These are phyloP conservation scores for Daldinia decipiens DNA, from an alignment of 495 filamentous ascomycete genomes.

Conservation along the genomic window DNA sequence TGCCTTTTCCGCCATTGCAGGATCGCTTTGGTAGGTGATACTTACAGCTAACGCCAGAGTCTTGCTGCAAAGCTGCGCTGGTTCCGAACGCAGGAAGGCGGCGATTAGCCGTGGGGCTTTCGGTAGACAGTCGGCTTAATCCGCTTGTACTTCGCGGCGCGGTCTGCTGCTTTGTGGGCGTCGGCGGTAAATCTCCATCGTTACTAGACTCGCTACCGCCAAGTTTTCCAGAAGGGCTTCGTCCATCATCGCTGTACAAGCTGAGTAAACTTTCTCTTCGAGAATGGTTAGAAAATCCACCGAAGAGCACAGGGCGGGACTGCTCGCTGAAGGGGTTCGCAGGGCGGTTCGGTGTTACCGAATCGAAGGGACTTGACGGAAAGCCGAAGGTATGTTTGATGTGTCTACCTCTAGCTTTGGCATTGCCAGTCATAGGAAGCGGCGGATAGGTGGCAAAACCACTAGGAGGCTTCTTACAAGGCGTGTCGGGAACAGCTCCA, in stretches of 20 bases:
- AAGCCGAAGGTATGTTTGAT: conserved; percentile 52
- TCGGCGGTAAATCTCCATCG: conserved; percentile 85
- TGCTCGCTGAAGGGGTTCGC: conserved; percentile 34
- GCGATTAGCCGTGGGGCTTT: conserved; percentile 47
- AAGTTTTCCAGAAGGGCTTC: conserved; percentile 62
- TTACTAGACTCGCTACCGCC: conserved; percentile 62
- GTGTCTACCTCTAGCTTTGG: conserved; percentile 58
- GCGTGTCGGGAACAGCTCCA: conserved; percentile 84
- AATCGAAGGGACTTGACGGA: conserved; percentile 68
- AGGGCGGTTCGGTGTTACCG: conserved; percentile 28
- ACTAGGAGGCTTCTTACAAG: conserved; percentile 84
- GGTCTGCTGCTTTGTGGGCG: conserved; percentile 78
- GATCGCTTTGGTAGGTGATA: conserved; percentile 46
- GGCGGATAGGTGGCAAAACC: conserved; percentile 71
- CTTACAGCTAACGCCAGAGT: conserved; percentile 55
- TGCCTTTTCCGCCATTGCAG: conserved; percentile 14
- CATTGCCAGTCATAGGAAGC: conserved; percentile 59
- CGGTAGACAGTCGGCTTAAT: conserved; percentile 44
- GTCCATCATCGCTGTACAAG: conserved; percentile 75
- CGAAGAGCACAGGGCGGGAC: conserved; percentile 53
- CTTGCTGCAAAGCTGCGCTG: conserved; percentile 29
- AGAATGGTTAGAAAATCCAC: conserved; percentile 55
- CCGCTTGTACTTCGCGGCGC: conserved; percentile 31
- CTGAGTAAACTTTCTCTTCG: conserved; percentile 81
- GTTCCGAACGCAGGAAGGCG: conserved; percentile 44